These are phyloP conservation scores for Mucor lusitanicus DNA, from an alignment of 371 early-diverging fungal genomes.

Conservation along the genomic window DNA sequence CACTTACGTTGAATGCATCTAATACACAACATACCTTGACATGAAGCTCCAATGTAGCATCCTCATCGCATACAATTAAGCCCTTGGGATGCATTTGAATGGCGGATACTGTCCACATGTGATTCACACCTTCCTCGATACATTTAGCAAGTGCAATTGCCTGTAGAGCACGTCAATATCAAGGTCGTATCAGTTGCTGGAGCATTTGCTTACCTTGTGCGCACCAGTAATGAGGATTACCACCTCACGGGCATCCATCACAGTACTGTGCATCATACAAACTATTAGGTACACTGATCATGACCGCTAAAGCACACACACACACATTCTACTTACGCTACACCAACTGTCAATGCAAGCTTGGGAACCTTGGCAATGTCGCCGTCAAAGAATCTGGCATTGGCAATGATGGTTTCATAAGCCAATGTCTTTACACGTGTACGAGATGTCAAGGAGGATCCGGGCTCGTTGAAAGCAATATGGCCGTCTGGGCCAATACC, in stretches of 20 bases:
- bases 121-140: slow-evolving; percentile 83
- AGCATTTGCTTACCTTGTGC: slow-evolving; percentile 53
- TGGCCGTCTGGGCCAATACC: slow-evolving; percentile 86
- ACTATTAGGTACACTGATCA: background rate
- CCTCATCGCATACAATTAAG: slow-evolving; percentile 86
- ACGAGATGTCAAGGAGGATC: slow-evolving; percentile 77
- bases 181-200: background rate
- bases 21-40: slow-evolving; percentile 54
- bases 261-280: slow-evolving; percentile 61
- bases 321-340: slow-evolving; percentile 54
- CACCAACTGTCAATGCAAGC: slow-evolving; percentile 85
- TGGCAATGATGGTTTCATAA: slow-evolving; percentile 86
- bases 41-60: slow-evolving; percentile 83
- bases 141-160: slow-evolving; percentile 81
- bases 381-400: slow-evolving; percentile 84
- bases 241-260: slow-evolving; percentile 87
- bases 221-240: slow-evolving; percentile 84
- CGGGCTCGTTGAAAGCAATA: slow-evolving; percentile 91
- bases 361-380: slow-evolving; percentile 87
- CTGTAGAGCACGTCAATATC: slow-evolving; percentile 19
- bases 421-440: slow-evolving; percentile 88
- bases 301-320: background rate
- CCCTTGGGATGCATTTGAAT: slow-evolving; percentile 84
- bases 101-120: slow-evolving; percentile 90
- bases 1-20: no score